phyloP scores from a whole-genome alignment of 2,329 filamentous ascomycete genomes.

The Ophiostoma fasciatum region DNA sequence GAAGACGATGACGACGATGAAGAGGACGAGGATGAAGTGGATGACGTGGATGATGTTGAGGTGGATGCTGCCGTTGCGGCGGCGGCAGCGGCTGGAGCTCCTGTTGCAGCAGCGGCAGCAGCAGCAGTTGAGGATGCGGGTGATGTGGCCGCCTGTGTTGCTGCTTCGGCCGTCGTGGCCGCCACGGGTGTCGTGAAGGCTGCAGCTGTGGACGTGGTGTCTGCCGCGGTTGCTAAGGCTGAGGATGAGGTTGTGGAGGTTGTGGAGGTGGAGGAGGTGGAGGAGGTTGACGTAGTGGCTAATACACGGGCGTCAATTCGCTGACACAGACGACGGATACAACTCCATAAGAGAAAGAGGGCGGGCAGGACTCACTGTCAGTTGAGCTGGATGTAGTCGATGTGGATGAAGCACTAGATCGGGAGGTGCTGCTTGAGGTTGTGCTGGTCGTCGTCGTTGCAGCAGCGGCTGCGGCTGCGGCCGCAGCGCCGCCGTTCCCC shows the following conservation, averaged over 20 bases:
- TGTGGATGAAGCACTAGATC: no score
- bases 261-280: slow-evolving; percentile 5
- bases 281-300: no score
- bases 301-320: no score
- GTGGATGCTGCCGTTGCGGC: no score
- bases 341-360: slow-evolving; percentile 14
- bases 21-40: no score
- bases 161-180: background rate
- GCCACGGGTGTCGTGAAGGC: slow-evolving; percentile 1
- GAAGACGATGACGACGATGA: no score
- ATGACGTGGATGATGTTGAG: no score
- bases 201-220: slow-evolving; percentile 9
- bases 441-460: slow-evolving; percentile 10
- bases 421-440: no score
- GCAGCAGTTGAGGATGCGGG: background rate
- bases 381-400: no score
- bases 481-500: slow-evolving; percentile 10
- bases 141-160: background rate
- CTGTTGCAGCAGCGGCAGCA: background rate
- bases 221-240: slow-evolving; percentile 7
- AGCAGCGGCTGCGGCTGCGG: slow-evolving; percentile 4
- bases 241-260: background rate
- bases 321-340: no score
- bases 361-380: slow-evolving; percentile 25
- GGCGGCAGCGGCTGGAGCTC: background rate